These are phyloP conservation scores for Colletotrichum coccodes DNA, from an alignment of 2,329 filamentous ascomycete species.

Conservation along the genomic window DNA sequence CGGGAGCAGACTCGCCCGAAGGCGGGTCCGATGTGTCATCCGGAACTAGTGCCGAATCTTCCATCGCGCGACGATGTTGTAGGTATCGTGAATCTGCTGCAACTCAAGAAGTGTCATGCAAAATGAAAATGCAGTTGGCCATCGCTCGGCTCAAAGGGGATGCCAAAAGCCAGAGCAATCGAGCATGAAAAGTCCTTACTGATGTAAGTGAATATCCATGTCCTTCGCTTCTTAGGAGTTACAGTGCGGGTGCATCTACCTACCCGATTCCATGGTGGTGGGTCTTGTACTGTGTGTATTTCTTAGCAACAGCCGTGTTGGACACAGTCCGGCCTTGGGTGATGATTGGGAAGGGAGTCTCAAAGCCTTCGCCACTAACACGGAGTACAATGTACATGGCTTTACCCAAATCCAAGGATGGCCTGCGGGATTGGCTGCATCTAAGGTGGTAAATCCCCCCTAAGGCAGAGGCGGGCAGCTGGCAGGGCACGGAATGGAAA, in stretches of 20 bases:
- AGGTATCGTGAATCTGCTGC: not conserved
- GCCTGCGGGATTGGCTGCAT: constrained; percentile 5
- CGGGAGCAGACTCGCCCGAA: constrained; percentile 40
- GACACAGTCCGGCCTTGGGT: not conserved
- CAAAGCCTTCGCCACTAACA: not conserved
- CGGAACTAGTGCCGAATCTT: constrained; percentile 36
- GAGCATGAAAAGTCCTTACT: not conserved
- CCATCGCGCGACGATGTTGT: constrained; percentile 34
- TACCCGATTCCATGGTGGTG: not conserved
- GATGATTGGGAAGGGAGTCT: not conserved
- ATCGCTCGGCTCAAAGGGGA: not conserved
- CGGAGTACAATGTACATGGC: not conserved
- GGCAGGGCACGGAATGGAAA: not conserved
- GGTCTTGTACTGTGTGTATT: constrained; percentile 1
- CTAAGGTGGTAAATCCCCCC: not conserved
- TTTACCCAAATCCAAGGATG: constrained; percentile 3
- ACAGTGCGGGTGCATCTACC: not conserved
- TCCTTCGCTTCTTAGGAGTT: constrained; percentile 1
- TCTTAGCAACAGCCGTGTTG: not conserved
- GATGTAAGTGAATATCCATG: not conserved
- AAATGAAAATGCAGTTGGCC: not conserved
- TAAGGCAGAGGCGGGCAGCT: not conserved
- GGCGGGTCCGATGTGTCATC: constrained; percentile 36
- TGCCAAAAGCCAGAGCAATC: not conserved
- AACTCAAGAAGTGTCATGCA: constrained; percentile 17